Evolutionary conservation across 139 green algal species (phyloP).

Genomic region (Pedinophyceae sp.): DNA sequence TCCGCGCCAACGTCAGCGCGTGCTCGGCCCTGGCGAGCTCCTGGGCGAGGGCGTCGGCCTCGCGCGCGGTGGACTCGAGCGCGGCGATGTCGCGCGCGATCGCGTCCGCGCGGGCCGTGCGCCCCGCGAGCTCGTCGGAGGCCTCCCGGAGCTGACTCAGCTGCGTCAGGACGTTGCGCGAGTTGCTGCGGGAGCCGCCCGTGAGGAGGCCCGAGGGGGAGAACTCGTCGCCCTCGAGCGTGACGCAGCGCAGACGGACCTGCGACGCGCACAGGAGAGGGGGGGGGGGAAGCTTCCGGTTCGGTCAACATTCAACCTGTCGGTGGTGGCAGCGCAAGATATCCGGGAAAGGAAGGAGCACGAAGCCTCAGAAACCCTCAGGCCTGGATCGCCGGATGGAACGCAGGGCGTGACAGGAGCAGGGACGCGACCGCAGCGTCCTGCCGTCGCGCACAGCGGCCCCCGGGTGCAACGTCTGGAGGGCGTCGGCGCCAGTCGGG

Average conservation of each 20-base stretch:
- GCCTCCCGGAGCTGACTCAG: constrained; percentile 51
- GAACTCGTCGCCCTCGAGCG: constrained; percentile 92
- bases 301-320: too few species aligned
- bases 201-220: constrained; percentile 71
- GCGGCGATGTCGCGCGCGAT: not conserved
- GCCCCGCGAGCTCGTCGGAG: constrained; percentile 27
- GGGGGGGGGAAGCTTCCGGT: too few species aligned
- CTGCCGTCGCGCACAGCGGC: too few species aligned
- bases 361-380: too few species aligned
- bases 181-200: constrained; percentile 52
- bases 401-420: too few species aligned
- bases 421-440: too few species aligned
- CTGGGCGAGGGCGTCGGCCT: constrained; percentile 28
- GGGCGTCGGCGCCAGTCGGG: too few species aligned
- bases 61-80: not conserved
- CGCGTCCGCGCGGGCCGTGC: constrained; percentile 13
- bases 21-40: constrained; percentile 59
- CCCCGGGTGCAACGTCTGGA: too few species aligned
- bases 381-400: too few species aligned
- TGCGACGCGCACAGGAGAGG: too few species aligned
- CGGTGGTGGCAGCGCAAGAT: too few species aligned
- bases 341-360: too few species aligned
- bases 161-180: constrained; percentile 30
- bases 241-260: constrained; percentile 79
- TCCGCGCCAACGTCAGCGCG: constrained; percentile 44